These are phyloP conservation scores for Podaxis sp. DNA, from an alignment of 768 basidiomycete genomes.

Conservation along the genomic window DNA sequence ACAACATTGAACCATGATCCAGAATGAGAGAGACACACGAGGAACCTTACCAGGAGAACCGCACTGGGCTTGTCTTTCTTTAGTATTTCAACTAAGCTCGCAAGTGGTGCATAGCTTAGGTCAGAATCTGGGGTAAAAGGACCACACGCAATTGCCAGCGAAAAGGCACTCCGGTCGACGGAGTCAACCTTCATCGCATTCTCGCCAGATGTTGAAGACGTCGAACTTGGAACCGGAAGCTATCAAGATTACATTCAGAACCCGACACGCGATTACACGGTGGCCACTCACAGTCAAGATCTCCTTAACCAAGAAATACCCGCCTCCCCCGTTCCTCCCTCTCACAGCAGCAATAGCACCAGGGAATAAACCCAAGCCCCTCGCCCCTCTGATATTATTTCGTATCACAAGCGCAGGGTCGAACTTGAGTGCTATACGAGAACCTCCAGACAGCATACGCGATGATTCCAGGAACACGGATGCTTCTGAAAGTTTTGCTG, in stretches of 20 bases:
- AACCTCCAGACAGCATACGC: constrained; percentile 66
- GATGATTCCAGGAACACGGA: constrained; percentile 83
- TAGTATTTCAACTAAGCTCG: constrained; percentile 60
- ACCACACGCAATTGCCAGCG: constrained; percentile 76
- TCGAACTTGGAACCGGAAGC: constrained; percentile 63
- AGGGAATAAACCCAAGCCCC: constrained; percentile 78
- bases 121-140: constrained; percentile 85
- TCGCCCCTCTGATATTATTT: constrained; percentile 58
- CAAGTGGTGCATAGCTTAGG: constrained; percentile 72
- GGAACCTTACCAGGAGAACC: constrained; percentile 64
- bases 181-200: constrained; percentile 35
- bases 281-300: constrained; percentile 65
- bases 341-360: constrained; percentile 85
- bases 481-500: constrained; percentile 71
- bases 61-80: constrained; percentile 68
- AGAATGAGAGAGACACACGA: not conserved
- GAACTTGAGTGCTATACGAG: constrained; percentile 71
- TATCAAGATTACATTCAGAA: constrained; percentile 24
- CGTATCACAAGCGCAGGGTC: constrained; percentile 64
- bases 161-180: constrained; percentile 26
- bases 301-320: constrained; percentile 82
- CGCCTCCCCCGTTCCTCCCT: constrained; percentile 90
- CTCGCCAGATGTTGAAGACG: constrained; percentile 29
- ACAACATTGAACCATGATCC: not conserved
- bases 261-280: not conserved